Base-by-base conservation (phyloP, 768 basidiomycete species). In the Suillus decipiens region DNA sequence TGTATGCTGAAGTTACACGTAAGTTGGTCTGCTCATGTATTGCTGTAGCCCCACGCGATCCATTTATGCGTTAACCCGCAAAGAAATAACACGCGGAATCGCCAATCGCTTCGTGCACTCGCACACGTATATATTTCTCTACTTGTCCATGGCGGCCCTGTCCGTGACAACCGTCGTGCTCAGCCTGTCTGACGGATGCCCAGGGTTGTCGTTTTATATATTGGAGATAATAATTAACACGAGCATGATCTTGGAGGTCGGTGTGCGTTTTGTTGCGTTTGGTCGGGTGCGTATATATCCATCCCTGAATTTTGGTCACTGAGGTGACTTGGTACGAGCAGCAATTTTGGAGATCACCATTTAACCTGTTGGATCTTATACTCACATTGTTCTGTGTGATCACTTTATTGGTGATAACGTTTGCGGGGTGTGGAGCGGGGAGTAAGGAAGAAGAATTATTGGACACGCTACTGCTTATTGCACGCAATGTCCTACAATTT, bases 341-440 rank as follows among this genome's bases (percentile, higher is more conserved):
- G 95, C 92, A 95, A 93, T 97, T 97, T 80, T 96, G 93, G 93
- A 91, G 86, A 73, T 92, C 93, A n/a, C 88, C 89, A 12, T 95
- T 93, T 78, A 98, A 98, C 73, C 79, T 93, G 37, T 81, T 96
- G 69, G 96, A 98, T 73, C 82, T 97, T 17, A 84, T 92, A 57
- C 82, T 99, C 50, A 99, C 97, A 2, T 67, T 85, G 34, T 93
- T 99, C 78, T 99, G 96, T 72, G 89, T 86, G 5, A 73, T 98
- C 63, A 99, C 97, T 7, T 78, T 99, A 54, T 81, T 96, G 37
- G 86, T 99, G 22, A 86, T 99, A 54, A 86, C 91, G 60, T 93
- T 95, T 72, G 89, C 91, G n/a, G 88, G 90, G 57, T 95, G 94
- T 73, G 89, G 89, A 28, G 71, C 85, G 36, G 86, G 87, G 42